phyloP scores from a whole-genome alignment of 202 grass and related monocot genomes.

The Bolboschoenoplectus hybrid region DNA sequence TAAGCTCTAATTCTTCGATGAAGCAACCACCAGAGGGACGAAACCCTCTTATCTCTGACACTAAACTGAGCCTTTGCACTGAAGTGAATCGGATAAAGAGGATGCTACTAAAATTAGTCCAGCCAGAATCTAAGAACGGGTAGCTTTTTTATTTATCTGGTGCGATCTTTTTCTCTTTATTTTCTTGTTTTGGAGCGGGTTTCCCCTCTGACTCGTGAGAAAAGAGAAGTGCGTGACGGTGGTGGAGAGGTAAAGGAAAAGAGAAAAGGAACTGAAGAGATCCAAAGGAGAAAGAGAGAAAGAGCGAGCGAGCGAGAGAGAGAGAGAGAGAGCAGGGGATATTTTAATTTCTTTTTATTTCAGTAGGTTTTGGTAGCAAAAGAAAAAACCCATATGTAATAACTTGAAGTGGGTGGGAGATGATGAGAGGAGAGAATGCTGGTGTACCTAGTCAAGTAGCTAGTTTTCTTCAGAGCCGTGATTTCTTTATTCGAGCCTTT shows the following conservation, averaged over 20 bases:
- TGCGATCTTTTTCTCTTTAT: constrained; percentile 7
- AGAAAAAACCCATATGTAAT: not conserved
- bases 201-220: constrained; percentile 51
- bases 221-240: constrained; percentile 45
- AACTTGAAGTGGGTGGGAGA: constrained; percentile 31
- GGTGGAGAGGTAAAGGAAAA: constrained; percentile 30
- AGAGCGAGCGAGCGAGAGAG: not conserved
- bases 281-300: constrained; percentile 20
- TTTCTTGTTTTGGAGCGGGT: constrained; percentile 37
- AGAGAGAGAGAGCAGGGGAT: constrained; percentile 32
- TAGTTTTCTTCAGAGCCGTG: not conserved
- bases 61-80: not conserved
- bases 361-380: constrained; percentile 33
- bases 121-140: constrained; percentile 48
- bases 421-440: constrained; percentile 15
- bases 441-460: constrained; percentile 27
- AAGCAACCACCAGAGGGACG: not conserved
- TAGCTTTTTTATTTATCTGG: constrained; percentile 41
- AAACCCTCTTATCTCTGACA: not conserved
- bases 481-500: too few species aligned
- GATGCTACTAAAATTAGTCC: constrained; percentile 40
- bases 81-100: constrained; percentile 33
- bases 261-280: constrained; percentile 40
- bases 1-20: not conserved
- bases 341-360: constrained; percentile 43